Evolutionary conservation across 371 early-diverging fungal genomes (phyloP).

Genomic region (Actinomortierella ambigua): DNA sequence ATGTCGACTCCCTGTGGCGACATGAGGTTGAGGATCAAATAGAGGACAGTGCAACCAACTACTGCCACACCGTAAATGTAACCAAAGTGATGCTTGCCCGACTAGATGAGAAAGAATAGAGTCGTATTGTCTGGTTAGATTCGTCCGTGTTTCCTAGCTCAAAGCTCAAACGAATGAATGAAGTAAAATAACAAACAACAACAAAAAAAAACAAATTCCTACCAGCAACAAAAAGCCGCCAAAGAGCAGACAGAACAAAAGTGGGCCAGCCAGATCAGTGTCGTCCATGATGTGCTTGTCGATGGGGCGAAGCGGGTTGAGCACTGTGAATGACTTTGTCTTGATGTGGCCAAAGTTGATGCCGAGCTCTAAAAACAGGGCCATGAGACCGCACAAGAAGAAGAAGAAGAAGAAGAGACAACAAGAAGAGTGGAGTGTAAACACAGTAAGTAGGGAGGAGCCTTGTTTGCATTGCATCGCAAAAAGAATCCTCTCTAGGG

Average conservation of each 20-base stretch:
- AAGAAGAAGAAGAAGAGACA: too few species aligned
- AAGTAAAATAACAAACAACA: neutral
- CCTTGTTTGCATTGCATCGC: slow-evolving; percentile 1
- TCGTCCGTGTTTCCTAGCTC: too few species aligned
- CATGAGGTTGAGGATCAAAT: slow-evolving; percentile 93
- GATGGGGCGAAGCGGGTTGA: slow-evolving; percentile 89
- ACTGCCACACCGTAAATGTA: slow-evolving; percentile 96
- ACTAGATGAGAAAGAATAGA: slow-evolving; percentile 48
- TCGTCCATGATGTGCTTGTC: slow-evolving; percentile 93
- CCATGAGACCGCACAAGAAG: too few species aligned
- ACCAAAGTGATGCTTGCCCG: slow-evolving; percentile 95
- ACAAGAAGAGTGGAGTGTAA: too few species aligned
- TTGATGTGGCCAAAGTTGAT: slow-evolving; percentile 91
- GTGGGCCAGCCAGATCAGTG: slow-evolving; percentile 94
- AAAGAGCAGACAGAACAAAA: slow-evolving; percentile 88
- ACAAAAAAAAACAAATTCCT: slow-evolving; percentile 18
- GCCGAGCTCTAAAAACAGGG: slow-evolving; percentile 78
- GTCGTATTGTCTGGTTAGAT: neutral
- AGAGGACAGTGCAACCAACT: slow-evolving; percentile 87
- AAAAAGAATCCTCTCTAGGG: slow-evolving; percentile 10
- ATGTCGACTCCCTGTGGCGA: slow-evolving; percentile 86
- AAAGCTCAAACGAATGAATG: neutral
- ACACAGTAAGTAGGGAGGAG: too few species aligned
- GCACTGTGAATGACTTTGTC: slow-evolving; percentile 81
- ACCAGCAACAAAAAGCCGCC: slow-evolving; percentile 88